A percentile compares a stretch with the other conserved stretches of the same genome.
These are phyloP conservation scores for Metschnikowia sp. DNA, from an alignment of 805 yeast species.

Conservation along the genomic window DNA sequence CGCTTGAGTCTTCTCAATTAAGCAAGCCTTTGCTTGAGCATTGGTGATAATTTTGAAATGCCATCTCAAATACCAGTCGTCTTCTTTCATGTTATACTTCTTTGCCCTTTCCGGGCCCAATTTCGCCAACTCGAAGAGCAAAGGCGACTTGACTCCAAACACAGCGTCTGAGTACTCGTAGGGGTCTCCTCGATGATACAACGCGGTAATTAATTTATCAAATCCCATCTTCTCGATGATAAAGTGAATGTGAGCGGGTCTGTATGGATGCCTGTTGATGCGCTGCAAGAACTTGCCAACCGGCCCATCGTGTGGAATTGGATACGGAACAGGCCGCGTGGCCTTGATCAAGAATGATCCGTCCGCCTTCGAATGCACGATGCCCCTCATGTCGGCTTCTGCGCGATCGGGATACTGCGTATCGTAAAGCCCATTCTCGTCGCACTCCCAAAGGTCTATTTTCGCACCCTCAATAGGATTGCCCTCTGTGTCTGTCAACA, in stretches of 20 bases:
- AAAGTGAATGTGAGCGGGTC: conserved; percentile 21
- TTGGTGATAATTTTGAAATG: conserved; percentile 18
- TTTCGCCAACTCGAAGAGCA: conserved; percentile 13
- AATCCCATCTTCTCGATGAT: conserved; percentile 20
- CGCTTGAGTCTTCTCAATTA: conserved; percentile 7
- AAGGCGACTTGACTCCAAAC: conserved; percentile 19
- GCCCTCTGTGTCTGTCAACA: conserved; percentile 16
- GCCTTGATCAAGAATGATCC: conserved; percentile 9
- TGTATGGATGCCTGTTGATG: conserved; percentile 7
- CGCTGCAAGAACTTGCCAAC: conserved; percentile 4
- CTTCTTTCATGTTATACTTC: conserved; percentile 15
- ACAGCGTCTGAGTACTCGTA: conserved; percentile 22
- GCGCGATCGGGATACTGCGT: conserved; percentile 21
- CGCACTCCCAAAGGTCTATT: conserved; percentile 23
- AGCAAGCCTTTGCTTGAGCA: conserved; percentile 10
- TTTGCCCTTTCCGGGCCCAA: conserved; percentile 18
- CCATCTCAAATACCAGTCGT: conserved; percentile 22
- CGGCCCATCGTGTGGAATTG: conserved; percentile 8
- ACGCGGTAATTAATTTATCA: conserved; percentile 21
- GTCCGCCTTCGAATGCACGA: conserved; percentile 14
- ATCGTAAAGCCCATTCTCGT: conserved; percentile 21
- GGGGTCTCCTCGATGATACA: conserved; percentile 19
- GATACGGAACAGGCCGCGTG: conserved; percentile 8
- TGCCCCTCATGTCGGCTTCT: conserved; percentile 22
- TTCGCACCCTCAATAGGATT: conserved; percentile 19